These are phyloP conservation scores for Luvunga scandens DNA, from an alignment of 345 rosid genomes.

Conservation along the genomic window DNA sequence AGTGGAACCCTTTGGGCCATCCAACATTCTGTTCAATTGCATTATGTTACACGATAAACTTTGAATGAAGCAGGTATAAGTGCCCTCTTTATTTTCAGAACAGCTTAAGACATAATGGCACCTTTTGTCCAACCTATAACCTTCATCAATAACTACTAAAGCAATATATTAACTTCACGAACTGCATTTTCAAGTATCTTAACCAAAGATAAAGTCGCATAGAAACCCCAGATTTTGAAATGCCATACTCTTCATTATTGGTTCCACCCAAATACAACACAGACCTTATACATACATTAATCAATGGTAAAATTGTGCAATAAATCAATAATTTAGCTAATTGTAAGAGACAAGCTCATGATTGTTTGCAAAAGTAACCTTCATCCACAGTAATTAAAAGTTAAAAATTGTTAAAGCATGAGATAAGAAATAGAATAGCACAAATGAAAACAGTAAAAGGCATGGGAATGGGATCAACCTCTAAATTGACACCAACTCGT, in stretches of 20 bases:
- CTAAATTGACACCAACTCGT: slow-evolving; percentile 85
- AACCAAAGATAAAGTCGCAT: not conserved
- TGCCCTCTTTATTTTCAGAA: not conserved
- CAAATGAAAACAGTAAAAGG: not conserved
- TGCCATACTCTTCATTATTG: not conserved
- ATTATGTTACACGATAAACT: not conserved
- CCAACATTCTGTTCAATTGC: not conserved
- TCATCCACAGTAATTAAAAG: not conserved
- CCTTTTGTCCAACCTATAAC: not conserved
- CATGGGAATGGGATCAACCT: slow-evolving; percentile 36
- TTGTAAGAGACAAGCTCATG: not conserved
- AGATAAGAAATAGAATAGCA: not conserved
- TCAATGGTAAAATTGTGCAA: not conserved
- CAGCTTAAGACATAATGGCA: not conserved
- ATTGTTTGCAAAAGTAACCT: not conserved
- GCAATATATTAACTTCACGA: too few relatives aligned
- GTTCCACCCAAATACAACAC: not conserved
- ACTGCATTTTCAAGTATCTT: not conserved
- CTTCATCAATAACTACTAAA: not conserved
- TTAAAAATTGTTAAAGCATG: not conserved
- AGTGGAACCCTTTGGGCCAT: not conserved
- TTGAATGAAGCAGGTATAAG: not conserved
- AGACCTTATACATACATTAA: not conserved
- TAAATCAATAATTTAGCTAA: not conserved
- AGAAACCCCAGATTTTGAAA: not conserved